These are phyloP conservation scores for Sporothrix protearum DNA, from an alignment of 2,329 filamentous ascomycete genomes.

Conservation along the genomic window DNA sequence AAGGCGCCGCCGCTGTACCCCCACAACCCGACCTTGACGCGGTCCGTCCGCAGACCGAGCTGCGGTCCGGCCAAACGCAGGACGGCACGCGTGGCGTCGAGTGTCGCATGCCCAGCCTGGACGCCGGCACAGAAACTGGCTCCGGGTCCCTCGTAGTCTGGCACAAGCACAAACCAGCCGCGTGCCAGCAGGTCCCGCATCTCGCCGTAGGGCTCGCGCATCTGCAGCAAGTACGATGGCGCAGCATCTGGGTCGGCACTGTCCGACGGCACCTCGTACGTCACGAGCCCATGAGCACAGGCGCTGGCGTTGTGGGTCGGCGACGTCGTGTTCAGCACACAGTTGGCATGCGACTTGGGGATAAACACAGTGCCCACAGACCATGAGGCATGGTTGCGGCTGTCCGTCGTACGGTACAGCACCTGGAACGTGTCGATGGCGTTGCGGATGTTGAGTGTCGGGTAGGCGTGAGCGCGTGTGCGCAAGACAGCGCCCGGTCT, in stretches of 20 bases:
- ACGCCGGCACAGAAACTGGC: conserved; percentile 42
- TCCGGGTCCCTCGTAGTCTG: conserved; percentile 43
- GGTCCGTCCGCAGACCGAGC: conserved; percentile 23
- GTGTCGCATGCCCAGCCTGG: conserved; percentile 42
- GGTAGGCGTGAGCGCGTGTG: conserved; percentile 26
- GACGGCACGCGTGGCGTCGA: conserved; percentile 43
- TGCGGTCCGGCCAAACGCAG: conserved; percentile 29
- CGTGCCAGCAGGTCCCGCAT: conserved; percentile 37
- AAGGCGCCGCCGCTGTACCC: conserved; percentile 50
- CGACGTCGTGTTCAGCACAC: background rate
- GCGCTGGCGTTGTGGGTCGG: background rate
- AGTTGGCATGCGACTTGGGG: conserved; percentile 25
- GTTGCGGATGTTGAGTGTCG: conserved; percentile 28
- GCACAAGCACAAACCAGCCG: conserved; percentile 44
- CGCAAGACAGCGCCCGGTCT: conserved; percentile 24
- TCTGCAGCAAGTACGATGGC: conserved; percentile 35
- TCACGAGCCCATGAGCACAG: conserved; percentile 33
- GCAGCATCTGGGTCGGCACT: conserved; percentile 39
- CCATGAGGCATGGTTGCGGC: conserved; percentile 35
- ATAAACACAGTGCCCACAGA: conserved; percentile 39
- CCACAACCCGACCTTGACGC: conserved; percentile 45
- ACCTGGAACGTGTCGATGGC: conserved; percentile 30
- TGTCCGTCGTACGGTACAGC: conserved; percentile 39
- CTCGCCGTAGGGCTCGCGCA: conserved; percentile 31
- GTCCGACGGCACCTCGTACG: conserved; percentile 41